phyloP scores from a whole-genome alignment of 1,284 basidiomycete species.

The Xerocomus nothofagi region DNA sequence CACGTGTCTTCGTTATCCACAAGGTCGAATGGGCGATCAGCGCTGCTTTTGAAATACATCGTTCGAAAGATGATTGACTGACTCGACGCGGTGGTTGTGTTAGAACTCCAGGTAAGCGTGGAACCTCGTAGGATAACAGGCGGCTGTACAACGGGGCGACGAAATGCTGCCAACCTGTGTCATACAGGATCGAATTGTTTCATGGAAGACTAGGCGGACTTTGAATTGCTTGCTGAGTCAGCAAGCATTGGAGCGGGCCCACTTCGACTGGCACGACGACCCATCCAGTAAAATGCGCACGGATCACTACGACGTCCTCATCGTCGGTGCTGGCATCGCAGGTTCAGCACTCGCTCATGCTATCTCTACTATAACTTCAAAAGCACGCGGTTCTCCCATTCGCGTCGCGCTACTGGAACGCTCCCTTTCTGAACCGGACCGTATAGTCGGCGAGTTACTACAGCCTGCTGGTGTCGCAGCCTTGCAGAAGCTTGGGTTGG shows the following conservation, averaged over 20 bases:
- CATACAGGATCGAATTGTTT: too few species aligned
- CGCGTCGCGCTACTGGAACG: conserved; percentile 85
- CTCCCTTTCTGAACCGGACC: conserved; percentile 89
- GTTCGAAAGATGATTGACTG: too few species aligned
- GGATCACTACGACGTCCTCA: conserved; percentile 68
- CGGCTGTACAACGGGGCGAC: too few species aligned
- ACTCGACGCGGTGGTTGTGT: too few species aligned
- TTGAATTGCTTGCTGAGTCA: conserved; percentile 21
- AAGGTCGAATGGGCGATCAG: too few species aligned
- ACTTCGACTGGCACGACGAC: conserved; percentile 1
- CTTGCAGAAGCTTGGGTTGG: conserved; percentile 77
- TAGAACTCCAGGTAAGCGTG: too few species aligned
- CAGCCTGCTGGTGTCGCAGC: conserved; percentile 91
- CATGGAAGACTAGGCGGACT: too few species aligned
- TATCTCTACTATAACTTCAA: conserved; percentile 49
- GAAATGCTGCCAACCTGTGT: too few species aligned
- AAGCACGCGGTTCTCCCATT: conserved; percentile 54
- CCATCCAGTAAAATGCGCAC: conserved; percentile 18
- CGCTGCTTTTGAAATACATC: too few species aligned
- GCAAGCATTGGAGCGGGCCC: too few species aligned
- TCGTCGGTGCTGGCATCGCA: conserved; percentile 89
- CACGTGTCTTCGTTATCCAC: too few species aligned
- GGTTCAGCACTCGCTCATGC: conserved; percentile 77
- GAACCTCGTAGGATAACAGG: too few species aligned
- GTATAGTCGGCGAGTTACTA: conserved; percentile 96